Base-by-base conservation (phyloP, 257 asterid species). In the Parsonsia alboflavescens region DNA sequence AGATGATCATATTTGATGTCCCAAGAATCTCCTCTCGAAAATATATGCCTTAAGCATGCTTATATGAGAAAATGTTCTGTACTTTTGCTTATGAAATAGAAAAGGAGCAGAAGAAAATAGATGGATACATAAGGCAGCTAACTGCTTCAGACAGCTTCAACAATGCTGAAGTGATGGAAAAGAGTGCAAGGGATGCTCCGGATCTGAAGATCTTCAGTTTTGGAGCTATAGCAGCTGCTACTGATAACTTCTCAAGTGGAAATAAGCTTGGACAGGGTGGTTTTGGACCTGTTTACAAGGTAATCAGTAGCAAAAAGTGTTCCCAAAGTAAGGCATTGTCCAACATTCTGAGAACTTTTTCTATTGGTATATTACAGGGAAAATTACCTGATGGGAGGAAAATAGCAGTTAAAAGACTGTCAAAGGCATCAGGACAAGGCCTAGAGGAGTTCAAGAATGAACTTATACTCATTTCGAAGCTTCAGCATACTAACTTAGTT, bases 401-500 rank as follows among this genome's bases (percentile, higher is more conserved):
- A 59, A 83, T 91, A 49, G 93, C 97, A 9, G 83, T 91, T 3
- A 89, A 91, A 76, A 71, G 88, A 78, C 88, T 91, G 16, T 87
- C 91, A 0, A 80, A 74, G 66, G 77, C 78, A 13, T 91, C 93
- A 0, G 87, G 86, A 42, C 93, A 91, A 61, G 97, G 96, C 42
- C 61, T 85, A 46, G 78, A 72, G 16, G 96, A 91, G 85, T 86
- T 91, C 63, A 89, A 89, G 63, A 33, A 33, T 33, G 39, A 33
- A 33, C 39, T 33, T 33, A 33, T 33, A 33, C 39, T 33, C 39
- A 33, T 91, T 58, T 85, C 91, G 28, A 88, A 89, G 65, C 76
- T 91, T 70, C 89, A 89, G 66, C 96, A 89, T 78, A 86, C 84
- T 24, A 87, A 91, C 80, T 89, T 89, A 58, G 92, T 91, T n/a